phyloP scores from a whole-genome alignment of 1,139 yeast species.

The Hansenula sp. region DNA sequence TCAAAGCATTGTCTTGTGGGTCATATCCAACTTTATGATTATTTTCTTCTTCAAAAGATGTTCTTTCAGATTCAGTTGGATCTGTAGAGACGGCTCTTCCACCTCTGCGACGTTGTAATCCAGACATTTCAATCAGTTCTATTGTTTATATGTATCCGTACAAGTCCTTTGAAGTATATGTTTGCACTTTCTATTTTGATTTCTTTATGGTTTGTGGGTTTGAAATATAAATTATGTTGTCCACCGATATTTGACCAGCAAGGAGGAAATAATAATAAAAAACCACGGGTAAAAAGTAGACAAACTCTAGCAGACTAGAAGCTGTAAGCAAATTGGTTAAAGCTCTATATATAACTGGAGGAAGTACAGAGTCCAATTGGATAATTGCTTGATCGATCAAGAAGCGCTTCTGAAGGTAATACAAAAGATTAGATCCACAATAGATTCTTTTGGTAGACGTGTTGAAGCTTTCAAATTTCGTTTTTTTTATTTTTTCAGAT shows the following conservation, averaged over 20 bases:
- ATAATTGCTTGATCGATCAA: not conserved
- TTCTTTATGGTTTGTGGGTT: too few relatives aligned
- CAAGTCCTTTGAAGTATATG: too few relatives aligned
- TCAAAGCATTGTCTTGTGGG: slow-evolving; percentile 49
- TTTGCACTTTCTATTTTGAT: too few relatives aligned
- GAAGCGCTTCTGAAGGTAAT: not conserved
- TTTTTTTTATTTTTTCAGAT: not conserved
- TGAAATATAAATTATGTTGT: too few relatives aligned
- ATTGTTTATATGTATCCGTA: not conserved
- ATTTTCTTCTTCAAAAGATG: slow-evolving; percentile 15
- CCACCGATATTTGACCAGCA: slow-evolving; percentile 2
- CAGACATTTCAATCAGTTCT: slow-evolving; percentile 26
- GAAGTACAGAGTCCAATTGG: not conserved
- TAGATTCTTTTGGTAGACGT: not conserved
- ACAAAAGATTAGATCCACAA: not conserved
- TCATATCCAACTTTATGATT: slow-evolving; percentile 70
- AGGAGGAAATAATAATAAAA: slow-evolving; percentile 1
- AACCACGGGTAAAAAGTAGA: not conserved
- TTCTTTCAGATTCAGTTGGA: slow-evolving; percentile 10
- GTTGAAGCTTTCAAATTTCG: not conserved
- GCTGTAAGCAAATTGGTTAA: too few relatives aligned
- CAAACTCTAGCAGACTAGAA: not conserved
- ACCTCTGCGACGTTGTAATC: slow-evolving; percentile 47
- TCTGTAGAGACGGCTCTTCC: slow-evolving; percentile 23
- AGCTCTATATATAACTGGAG: too few relatives aligned